Evolutionary conservation across 2,329 filamentous ascomycete species (phyloP).

Genomic region (Stemphylium beticola): DNA sequence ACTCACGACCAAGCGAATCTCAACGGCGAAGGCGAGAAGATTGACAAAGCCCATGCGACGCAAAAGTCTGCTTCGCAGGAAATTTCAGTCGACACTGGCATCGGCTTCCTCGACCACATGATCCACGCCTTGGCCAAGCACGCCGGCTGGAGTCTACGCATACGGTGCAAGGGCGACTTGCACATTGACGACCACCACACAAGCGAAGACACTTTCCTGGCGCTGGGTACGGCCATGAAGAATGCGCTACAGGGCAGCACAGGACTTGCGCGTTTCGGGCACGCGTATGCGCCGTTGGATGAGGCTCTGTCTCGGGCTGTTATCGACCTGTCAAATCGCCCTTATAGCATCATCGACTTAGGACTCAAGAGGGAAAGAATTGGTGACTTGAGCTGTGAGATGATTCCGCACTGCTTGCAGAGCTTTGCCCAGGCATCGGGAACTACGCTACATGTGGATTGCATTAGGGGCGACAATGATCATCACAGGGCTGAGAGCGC

Average conservation of each 20-base stretch:
- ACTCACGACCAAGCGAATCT: conserved; percentile 54
- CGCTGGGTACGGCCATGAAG: conserved; percentile 85
- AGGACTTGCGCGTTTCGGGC: conserved; percentile 88
- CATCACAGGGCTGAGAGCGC: conserved; percentile 96
- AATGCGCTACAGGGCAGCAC: conserved; percentile 76
- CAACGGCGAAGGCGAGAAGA: conserved; percentile 40
- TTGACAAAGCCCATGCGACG: conserved; percentile 72
- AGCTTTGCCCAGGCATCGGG: conserved; percentile 91
- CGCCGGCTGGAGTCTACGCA: conserved; percentile 86
- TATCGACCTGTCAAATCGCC: conserved; percentile 91
- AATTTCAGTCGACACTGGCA: conserved; percentile 88
- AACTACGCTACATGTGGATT: conserved; percentile 94
- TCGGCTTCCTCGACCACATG: conserved; percentile 99
- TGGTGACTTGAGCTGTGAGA: conserved; percentile 86
- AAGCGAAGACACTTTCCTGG: conserved; percentile 92
- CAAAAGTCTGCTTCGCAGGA: conserved; percentile 84
- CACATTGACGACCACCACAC: conserved; percentile 99
- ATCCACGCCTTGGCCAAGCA: conserved; percentile 96
- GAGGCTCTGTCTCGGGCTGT: conserved; percentile 93
- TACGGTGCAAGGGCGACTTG: conserved; percentile 85
- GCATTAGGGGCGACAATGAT: conserved; percentile 87
- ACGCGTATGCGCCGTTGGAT: conserved; percentile 90
- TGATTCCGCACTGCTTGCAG: conserved; percentile 95
- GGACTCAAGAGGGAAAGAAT: conserved; percentile 91
- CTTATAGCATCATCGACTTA: conserved; percentile 82